Evolutionary conservation across 2,329 filamentous ascomycete species (phyloP), one percentile per base, ranked within the genome.

Genomic region (Hawksworthiomyces lignivorus): DNA sequence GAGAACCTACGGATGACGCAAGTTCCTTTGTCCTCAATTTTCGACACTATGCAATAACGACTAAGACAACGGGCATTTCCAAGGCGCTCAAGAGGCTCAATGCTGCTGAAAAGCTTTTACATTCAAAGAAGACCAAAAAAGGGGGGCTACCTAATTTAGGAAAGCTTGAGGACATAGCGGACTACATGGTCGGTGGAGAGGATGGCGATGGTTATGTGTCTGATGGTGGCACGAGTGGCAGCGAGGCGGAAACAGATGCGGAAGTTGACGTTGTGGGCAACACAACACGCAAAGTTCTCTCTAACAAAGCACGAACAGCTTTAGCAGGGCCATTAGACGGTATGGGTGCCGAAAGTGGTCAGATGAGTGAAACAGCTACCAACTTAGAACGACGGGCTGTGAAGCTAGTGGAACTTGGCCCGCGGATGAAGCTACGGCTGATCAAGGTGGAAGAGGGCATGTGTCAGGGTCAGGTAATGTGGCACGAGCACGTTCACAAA

Each of bases 391-490:
- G 87, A 53, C 79, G 87, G 33, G 89, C 86, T 0, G 86, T 98
- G 18, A 96, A 94, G 60, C 70, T 98, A 7, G 82, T 94, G 4
- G 92, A 98, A 64, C 68, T 98, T 1, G 92, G 92, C 0, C 92
- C 92, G 2, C 79, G 92, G 41, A 82, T 98, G 84, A 83, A 78
- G 47, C 67, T 98, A 30, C 80, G 90, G 24, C 70, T 98, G 64
- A 89, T 87, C 42, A 98, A 98, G 67, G 89, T 98, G 5, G 92
- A 98, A 58, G 92, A 98, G 54, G 92, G 90, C 2, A 64, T 97
- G 7, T 96, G 88, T 55, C 75, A 77, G 20, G 92, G 92, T 37
- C 92, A 87, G 60, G 76, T 95, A 43, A 86, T 98, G 84, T 98
- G 92, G 92, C 92, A 98, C 62, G 88, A 96, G 59, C 94, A 87